Evolutionary conservation across 768 basidiomycete genomes (phyloP).

Genomic region (Coprinopsis marcescibilis): DNA sequence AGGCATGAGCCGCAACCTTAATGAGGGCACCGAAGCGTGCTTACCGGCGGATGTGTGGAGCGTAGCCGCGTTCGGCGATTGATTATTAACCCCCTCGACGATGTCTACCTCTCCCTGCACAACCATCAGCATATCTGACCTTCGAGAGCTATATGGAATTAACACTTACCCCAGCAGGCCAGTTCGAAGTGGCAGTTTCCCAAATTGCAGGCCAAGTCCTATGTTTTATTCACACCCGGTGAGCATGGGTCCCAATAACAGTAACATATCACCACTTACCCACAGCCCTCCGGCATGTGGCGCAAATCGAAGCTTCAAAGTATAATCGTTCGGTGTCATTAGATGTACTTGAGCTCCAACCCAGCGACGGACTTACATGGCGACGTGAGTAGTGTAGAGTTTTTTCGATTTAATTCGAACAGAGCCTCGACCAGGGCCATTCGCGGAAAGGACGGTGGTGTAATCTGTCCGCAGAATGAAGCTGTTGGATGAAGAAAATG

Average conservation of each 20-base stretch:
- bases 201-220: slow-evolving; percentile 52
- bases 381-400: slow-evolving; percentile 46
- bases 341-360: not conserved
- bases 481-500: slow-evolving; percentile 44
- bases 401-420: slow-evolving; percentile 52
- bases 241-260: not conserved
- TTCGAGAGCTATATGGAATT: not conserved
- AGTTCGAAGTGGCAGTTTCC: slow-evolving; percentile 19
- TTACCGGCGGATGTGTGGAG: slow-evolving; percentile 49
- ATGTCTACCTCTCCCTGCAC: slow-evolving; percentile 43
- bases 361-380: slow-evolving; percentile 33
- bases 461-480: slow-evolving; percentile 55
- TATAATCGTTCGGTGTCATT: not conserved
- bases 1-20: not conserved
- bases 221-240: not conserved
- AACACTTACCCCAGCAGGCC: slow-evolving; percentile 13
- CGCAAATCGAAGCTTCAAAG: slow-evolving; percentile 37
- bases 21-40: slow-evolving; percentile 4
- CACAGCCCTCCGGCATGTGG: slow-evolving; percentile 60
- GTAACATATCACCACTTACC: slow-evolving; percentile 26
- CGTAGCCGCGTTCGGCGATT: slow-evolving; percentile 42
- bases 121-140: not conserved
- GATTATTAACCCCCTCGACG: slow-evolving; percentile 54
- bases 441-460: slow-evolving; percentile 38
- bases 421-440: slow-evolving; percentile 52